These are phyloP conservation scores for Pelomyxa schiedti DNA, from an alignment of 78 protist genomes.

Conservation along the genomic window DNA sequence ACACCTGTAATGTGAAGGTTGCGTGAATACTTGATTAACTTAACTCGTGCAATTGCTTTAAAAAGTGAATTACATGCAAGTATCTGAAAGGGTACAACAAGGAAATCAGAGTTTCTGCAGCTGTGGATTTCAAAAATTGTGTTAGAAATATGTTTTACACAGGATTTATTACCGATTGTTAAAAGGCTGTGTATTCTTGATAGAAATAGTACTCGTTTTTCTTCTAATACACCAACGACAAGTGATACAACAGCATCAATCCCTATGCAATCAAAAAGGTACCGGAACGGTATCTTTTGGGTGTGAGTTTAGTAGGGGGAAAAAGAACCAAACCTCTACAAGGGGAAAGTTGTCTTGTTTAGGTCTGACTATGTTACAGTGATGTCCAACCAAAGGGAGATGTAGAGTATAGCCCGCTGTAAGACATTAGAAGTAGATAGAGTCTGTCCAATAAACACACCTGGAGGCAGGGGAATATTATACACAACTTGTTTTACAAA, in stretches of 20 bases:
- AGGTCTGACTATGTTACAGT: neutral
- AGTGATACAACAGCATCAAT: neutral
- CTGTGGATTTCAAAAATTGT: too few relatives aligned
- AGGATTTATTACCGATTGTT: too few relatives aligned
- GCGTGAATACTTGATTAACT: too few relatives aligned
- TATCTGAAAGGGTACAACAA: neutral
- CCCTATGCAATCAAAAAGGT: neutral
- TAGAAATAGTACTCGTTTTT: neutral
- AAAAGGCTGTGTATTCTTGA: neutral
- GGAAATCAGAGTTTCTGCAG: neutral
- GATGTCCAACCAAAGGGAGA: neutral
- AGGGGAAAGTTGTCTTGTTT: neutral
- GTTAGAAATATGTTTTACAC: too few relatives aligned
- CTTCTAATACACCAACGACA: neutral
- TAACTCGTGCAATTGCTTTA: too few relatives aligned
- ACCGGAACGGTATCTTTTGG: too few relatives aligned
- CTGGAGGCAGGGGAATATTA: neutral
- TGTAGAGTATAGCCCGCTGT: too few relatives aligned
- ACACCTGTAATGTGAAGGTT: too few relatives aligned
- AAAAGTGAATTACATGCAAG: too few relatives aligned
- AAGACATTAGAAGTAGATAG: too few relatives aligned
- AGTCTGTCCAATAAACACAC: neutral
- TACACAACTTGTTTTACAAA: neutral
- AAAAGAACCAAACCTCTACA: neutral
- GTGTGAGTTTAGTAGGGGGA: too few relatives aligned